Evolutionary conservation across 257 asterid species (phyloP), one percentile per base, ranked within the genome.

Genomic region (Scutellaria minor): DNA sequence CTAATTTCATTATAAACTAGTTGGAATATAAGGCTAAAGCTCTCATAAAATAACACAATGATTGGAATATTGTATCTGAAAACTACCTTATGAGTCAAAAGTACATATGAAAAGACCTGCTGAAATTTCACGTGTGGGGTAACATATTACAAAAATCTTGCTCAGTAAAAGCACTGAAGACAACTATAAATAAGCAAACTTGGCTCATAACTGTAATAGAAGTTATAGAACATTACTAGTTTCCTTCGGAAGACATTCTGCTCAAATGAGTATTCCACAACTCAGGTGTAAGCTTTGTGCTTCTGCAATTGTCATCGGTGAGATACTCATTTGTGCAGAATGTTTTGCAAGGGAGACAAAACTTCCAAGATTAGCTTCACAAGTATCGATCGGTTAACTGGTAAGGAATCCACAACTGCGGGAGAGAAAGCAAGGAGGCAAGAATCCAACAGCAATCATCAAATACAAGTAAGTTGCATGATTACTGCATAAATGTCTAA

Each of bases 181-280:
- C 61, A 39, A 20, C 2, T 51, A 61, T 50, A 72, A 72, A 63
- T 52, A 72, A 6, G 20, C 22, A 2, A 20, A 51, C 35, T 27
- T 20, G 56, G 41, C 37, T 62, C 45, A 7, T 48, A 52, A 24
- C 52, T 27, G 9, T 40, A 46, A 50, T 12, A 60, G 27, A 22
- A 39, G 9, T 40, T 35, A 50, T 12, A 60, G 14, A 22, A 39
- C 54, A 53, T 20, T 62, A 72, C 22, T n/a, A 71, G 44, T 7
- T 18, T 27, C 68, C 70, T 22, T 53, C 63, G 66, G 44, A 73
- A 52, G 55, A 18, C 58, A 54, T 73, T 58, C 64, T 62, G 77
- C 71, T 62, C 71, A 72, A 72, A 63, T 62, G 71, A 50, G 77
- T 39, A 37, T 62, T 51, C 64, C 77, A 72, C 64, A 39, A 48